Evolutionary conservation across 2,329 filamentous ascomycete genomes (phyloP).

Genomic region (Cercospora citrullina): DNA sequence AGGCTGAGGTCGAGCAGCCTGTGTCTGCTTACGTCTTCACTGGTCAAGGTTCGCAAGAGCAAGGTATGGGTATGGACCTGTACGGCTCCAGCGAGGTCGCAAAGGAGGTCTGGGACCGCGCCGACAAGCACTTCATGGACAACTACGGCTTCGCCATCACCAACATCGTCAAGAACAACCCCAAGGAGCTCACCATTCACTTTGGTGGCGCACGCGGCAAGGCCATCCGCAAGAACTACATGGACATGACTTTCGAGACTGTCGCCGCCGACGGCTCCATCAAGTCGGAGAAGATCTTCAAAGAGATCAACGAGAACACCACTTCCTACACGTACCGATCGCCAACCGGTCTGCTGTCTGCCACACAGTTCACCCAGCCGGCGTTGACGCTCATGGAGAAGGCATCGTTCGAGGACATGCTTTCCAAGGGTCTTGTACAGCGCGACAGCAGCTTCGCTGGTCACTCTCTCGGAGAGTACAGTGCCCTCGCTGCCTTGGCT

Average conservation of each 20-base stretch:
- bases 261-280: constrained; percentile 86
- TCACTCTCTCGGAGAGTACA: constrained; percentile 98
- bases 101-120: constrained; percentile 95
- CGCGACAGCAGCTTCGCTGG: constrained; percentile 96
- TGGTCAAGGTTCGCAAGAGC: constrained; percentile 96
- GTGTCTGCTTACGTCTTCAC: constrained; percentile 97
- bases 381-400: constrained; percentile 99
- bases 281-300: constrained; percentile 99
- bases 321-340: constrained; percentile 97
- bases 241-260: constrained; percentile 99
- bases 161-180: constrained; percentile 99
- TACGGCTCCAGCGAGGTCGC: constrained; percentile 92
- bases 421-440: constrained; percentile 91
- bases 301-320: constrained; percentile 90
- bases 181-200: constrained; percentile 96
- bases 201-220: constrained; percentile 97
- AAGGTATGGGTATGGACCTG: constrained; percentile 99
- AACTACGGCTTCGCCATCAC: constrained; percentile 98
- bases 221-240: constrained; percentile 97
- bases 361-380: constrained; percentile 97
- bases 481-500: constrained; percentile 88
- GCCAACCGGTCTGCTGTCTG: constrained; percentile 88
- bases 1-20: constrained; percentile 97
- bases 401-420: constrained; percentile 99
- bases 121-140: constrained; percentile 96